Conservation (phyloP, 306 rosid genomes). For the Malus domestica region ASM211411v1 NC_041789.1:30691001-30691500, state of each 20-base stretch:
- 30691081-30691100: constrained; percentile 28
- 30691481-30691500: background rate
- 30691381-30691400: constrained; percentile 77
- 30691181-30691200: constrained; percentile 59
- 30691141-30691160: constrained; percentile 31
- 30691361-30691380: constrained; percentile 57
- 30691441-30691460: background rate
- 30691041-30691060: constrained; percentile 28
- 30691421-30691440: constrained; percentile 7
- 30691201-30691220: constrained; percentile 60
- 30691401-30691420: constrained; percentile 58
- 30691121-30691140: constrained; percentile 33
- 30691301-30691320: background rate
- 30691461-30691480: background rate
- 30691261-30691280: background rate
- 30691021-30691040: constrained; percentile 24
- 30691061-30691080: constrained; percentile 26
- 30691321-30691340: constrained; percentile 77
- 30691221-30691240: background rate
- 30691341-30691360: constrained; percentile 81
- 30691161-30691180: constrained; percentile 29
- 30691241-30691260: no score
- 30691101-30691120: constrained; percentile 40
- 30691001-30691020: constrained; percentile 16
- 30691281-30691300: background rate